Conservation (phyloP, 306 rosid genomes). For the Trifolium pratense region DNA sequence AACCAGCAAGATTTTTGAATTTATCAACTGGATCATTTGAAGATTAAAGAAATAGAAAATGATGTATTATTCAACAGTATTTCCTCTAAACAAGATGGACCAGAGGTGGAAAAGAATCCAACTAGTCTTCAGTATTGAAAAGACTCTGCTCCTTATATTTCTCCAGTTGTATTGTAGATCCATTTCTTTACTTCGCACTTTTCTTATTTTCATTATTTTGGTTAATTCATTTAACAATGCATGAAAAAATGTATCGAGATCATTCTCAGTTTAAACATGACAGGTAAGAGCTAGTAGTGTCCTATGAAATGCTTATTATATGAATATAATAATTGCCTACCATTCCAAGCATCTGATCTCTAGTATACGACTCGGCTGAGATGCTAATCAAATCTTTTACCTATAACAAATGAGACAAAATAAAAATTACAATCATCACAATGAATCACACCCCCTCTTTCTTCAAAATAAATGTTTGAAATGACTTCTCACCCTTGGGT, state of each 20-base stretch:
- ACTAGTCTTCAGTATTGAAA: background rate
- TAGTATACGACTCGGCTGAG: slow-evolving; percentile 83
- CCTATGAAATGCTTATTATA: background rate
- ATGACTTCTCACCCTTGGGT: slow-evolving; percentile 69
- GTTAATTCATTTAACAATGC: background rate
- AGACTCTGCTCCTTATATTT: background rate
- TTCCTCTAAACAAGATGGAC: background rate
- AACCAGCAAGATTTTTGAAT: background rate
- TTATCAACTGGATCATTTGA: slow-evolving; percentile 1
- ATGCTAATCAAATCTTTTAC: slow-evolving; percentile 80
- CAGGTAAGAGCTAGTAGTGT: background rate
- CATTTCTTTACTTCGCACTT: background rate
- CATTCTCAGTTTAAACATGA: background rate
- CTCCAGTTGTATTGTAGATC: background rate
- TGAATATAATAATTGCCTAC: slow-evolving; percentile 46
- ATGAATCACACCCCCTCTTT: slow-evolving; percentile 20
- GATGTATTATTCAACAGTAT: background rate
- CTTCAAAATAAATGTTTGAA: slow-evolving; percentile 23
- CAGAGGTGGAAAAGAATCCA: background rate
- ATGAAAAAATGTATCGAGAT: background rate
- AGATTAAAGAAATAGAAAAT: background rate
- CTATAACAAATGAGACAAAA: slow-evolving; percentile 47
- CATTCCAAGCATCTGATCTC: slow-evolving; percentile 85
- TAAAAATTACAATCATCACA: slow-evolving; percentile 24
- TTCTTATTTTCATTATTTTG: background rate